phyloP scores from a whole-genome alignment of 345 rosid genomes.

The Eucalyptus brandiana region DNA sequence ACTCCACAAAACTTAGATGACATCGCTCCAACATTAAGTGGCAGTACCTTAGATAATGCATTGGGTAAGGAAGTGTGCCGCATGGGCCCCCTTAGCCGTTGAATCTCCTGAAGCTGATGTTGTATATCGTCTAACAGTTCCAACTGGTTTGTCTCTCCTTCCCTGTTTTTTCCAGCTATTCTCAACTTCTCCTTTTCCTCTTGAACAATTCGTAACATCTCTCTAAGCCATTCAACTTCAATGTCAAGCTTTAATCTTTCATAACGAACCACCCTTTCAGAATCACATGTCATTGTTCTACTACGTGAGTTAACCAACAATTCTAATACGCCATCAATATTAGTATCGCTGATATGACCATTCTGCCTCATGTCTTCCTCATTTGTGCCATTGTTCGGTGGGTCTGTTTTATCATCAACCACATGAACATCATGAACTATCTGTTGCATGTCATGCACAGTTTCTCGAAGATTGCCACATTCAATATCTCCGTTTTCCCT shows the following conservation, averaged over 20 bases:
- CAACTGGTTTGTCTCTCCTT: constrained; percentile 18
- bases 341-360: constrained; percentile 2
- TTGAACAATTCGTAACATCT: constrained; percentile 27
- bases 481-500: constrained; percentile 1
- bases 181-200: constrained; percentile 32
- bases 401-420: constrained; percentile 22
- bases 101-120: constrained; percentile 39
- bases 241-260: constrained; percentile 31
- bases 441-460: constrained; percentile 21
- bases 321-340: not conserved
- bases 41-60: constrained; percentile 22
- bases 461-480: not conserved
- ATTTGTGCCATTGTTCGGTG: not conserved
- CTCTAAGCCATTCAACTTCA: constrained; percentile 46
- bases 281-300: not conserved
- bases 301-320: not conserved
- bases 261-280: constrained; percentile 7
- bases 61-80: constrained; percentile 25
- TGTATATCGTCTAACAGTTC: constrained; percentile 35
- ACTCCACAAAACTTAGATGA: not conserved
- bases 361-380: not conserved
- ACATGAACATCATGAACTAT: constrained; percentile 65
- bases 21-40: not conserved
- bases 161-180: constrained; percentile 17
- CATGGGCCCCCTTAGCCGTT: constrained; percentile 12